A percentile compares a stretch with the other conserved stretches of the same genome.
phyloP scores from a whole-genome alignment of 2,329 filamentous ascomycete genomes.

The Cytospora paraplurivora region DNA sequence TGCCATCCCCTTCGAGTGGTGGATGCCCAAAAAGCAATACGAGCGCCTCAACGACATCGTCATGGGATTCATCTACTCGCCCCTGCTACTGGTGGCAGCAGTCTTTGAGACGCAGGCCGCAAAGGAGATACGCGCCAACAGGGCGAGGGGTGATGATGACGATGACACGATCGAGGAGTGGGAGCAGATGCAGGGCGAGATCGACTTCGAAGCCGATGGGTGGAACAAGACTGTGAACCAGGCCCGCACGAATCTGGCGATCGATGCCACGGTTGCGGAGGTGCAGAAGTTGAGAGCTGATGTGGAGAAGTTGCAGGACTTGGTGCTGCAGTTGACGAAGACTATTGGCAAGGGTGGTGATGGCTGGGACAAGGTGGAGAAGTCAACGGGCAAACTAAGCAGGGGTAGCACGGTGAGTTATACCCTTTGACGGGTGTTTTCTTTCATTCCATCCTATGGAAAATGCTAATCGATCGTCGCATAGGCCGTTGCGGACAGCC shows the following conservation, averaged over 20 bases:
- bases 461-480: not conserved
- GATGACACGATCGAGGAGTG: conserved; percentile 90
- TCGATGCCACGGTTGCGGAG: conserved; percentile 75
- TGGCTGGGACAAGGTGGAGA: conserved; percentile 19
- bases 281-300: conserved; percentile 60
- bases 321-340: conserved; percentile 42
- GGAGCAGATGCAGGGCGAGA: conserved; percentile 74
- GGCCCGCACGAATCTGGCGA: conserved; percentile 80
- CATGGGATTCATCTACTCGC: conserved; percentile 84
- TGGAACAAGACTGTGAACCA: conserved; percentile 80
- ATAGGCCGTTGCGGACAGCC: conserved; percentile 22
- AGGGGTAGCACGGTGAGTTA: conserved; percentile 27
- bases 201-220: conserved; percentile 81
- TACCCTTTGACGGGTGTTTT: not conserved
- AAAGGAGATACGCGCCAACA: conserved; percentile 68
- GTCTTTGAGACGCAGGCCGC: conserved; percentile 69
- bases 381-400: conserved; percentile 18
- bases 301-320: conserved; percentile 56
- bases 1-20: conserved; percentile 88
- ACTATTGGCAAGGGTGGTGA: conserved; percentile 27
- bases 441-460: not conserved
- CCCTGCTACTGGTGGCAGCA: conserved; percentile 78
- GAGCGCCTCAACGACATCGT: conserved; percentile 83
- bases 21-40: conserved; percentile 75
- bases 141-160: conserved; percentile 79